A percentile compares a stretch with the other conserved stretches of the same genome.
These are phyloP conservation scores for Lepiota venenata DNA, from an alignment of 768 basidiomycete genomes.

Conservation along the genomic window DNA sequence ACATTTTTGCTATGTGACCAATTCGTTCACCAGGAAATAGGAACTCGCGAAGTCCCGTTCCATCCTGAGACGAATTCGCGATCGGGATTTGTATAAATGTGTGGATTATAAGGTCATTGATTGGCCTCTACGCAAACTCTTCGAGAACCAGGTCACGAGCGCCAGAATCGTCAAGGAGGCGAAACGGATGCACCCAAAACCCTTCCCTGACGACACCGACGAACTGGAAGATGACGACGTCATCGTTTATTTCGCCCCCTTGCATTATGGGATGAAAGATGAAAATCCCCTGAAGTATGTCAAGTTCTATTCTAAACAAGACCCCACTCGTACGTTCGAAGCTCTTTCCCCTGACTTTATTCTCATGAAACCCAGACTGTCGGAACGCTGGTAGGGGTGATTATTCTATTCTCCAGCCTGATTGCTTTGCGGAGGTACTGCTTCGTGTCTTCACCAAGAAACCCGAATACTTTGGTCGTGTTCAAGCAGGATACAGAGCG, in stretches of 20 bases:
- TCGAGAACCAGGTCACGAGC: slow-evolving; percentile 36
- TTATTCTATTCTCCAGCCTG: slow-evolving; percentile 64
- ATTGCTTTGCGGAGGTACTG: slow-evolving; percentile 64
- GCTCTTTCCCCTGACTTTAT: background rate
- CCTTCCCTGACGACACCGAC: slow-evolving; percentile 17
- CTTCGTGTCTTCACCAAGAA: slow-evolving; percentile 71
- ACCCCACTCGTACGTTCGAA: slow-evolving; percentile 46
- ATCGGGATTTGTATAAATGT: slow-evolving; percentile 63
- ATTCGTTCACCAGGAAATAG: slow-evolving; percentile 30
- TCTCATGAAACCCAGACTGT: slow-evolving; percentile 33
- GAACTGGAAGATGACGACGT: slow-evolving; percentile 46
- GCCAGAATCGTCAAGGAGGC: slow-evolving; percentile 38
- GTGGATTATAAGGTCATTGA: slow-evolving; percentile 61
- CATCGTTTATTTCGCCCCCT: slow-evolving; percentile 56
- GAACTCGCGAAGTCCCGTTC: slow-evolving; percentile 53
- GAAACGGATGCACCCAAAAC: slow-evolving; percentile 25
- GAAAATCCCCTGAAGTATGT: slow-evolving; percentile 66
- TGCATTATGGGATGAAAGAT: slow-evolving; percentile 79
- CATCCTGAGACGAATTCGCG: slow-evolving; percentile 59
- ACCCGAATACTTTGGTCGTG: slow-evolving; percentile 48
- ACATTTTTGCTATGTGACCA: background rate
- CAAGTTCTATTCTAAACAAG: slow-evolving; percentile 70
- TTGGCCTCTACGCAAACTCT: slow-evolving; percentile 34
- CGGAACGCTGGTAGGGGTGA: slow-evolving; percentile 47
- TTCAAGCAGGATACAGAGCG: slow-evolving; percentile 66